Conservation (phyloP, 2,329 filamentous ascomycete genomes). For the Chrysosporium queenslandicum region DNA sequence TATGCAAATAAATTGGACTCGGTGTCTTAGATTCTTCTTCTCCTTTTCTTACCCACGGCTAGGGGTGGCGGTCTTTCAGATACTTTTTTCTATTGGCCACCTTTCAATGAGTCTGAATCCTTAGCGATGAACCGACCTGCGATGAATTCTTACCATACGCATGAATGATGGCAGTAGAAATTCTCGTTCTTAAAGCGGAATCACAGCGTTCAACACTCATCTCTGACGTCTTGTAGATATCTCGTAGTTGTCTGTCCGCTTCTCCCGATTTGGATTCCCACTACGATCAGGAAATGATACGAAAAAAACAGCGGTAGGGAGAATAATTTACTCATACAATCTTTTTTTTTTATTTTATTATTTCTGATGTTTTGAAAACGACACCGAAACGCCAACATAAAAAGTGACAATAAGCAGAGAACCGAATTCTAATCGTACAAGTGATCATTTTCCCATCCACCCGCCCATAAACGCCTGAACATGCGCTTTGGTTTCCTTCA, state of each 20-base stretch:
- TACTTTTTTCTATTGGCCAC: background rate
- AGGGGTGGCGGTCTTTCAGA: too few species aligned
- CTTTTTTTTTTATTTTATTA: background rate
- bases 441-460: background rate
- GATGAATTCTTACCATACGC: too few species aligned
- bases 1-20: conserved; percentile 4
- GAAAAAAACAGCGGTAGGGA: background rate
- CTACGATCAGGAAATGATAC: too few species aligned
- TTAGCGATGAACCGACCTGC: too few species aligned
- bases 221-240: too few species aligned
- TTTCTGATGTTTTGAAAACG: background rate
- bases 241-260: too few species aligned
- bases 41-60: background rate
- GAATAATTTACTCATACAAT: background rate
- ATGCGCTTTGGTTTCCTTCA: conserved; percentile 2
- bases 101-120: too few species aligned
- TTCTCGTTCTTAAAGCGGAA: too few species aligned
- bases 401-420: background rate
- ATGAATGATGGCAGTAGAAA: too few species aligned
- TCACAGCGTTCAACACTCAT: too few species aligned
- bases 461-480: background rate
- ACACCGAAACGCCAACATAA: background rate
- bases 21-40: background rate
- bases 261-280: too few species aligned
- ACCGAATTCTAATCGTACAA: conserved; percentile 9